A percentile compares a stretch with the other conserved stretches of the same genome.
Conservation (phyloP, 106 monocot species). For the Dendrobium chrysotoxum region DNA sequence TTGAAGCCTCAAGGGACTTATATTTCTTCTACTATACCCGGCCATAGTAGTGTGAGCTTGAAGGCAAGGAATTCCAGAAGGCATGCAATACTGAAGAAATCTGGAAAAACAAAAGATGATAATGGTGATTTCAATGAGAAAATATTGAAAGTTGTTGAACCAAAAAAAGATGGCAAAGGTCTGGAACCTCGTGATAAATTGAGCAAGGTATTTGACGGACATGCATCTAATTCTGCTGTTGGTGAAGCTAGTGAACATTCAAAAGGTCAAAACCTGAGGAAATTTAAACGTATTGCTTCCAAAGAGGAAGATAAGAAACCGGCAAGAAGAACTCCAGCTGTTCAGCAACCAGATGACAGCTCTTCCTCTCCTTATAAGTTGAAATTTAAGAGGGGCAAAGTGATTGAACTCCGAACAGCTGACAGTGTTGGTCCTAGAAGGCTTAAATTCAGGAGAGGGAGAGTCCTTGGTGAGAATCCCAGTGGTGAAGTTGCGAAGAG, state of each 20-base stretch:
- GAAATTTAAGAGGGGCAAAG: slow-evolving; percentile 47
- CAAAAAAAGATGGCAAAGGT: not conserved
- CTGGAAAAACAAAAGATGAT: not conserved
- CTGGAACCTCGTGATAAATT: not conserved
- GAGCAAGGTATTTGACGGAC: not conserved
- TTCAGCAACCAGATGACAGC: slow-evolving; percentile 11
- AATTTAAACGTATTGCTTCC: not conserved
- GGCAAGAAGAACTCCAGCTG: slow-evolving; percentile 13
- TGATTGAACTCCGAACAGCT: slow-evolving; percentile 33
- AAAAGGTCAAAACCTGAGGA: not conserved
- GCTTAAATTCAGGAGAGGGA: slow-evolving; percentile 46
- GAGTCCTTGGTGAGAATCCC: slow-evolving; percentile 11
- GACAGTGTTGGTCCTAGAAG: slow-evolving; percentile 28
- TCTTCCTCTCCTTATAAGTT: slow-evolving; percentile 25
- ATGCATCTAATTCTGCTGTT: not conserved
- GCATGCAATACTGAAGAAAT: not conserved
- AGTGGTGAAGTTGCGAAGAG: slow-evolving; percentile 10
- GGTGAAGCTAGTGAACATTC: not conserved
- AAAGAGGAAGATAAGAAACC: slow-evolving; percentile 15
- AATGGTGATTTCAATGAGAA: not conserved
- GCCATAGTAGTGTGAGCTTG: not conserved
- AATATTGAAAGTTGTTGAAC: not conserved
- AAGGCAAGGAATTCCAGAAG: slow-evolving; percentile 6
- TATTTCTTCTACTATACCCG: not conserved
- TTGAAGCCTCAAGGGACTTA: not conserved